Base-by-base conservation (phyloP, 176 grass and related monocot genomes). In the Areca catechu region DNA sequence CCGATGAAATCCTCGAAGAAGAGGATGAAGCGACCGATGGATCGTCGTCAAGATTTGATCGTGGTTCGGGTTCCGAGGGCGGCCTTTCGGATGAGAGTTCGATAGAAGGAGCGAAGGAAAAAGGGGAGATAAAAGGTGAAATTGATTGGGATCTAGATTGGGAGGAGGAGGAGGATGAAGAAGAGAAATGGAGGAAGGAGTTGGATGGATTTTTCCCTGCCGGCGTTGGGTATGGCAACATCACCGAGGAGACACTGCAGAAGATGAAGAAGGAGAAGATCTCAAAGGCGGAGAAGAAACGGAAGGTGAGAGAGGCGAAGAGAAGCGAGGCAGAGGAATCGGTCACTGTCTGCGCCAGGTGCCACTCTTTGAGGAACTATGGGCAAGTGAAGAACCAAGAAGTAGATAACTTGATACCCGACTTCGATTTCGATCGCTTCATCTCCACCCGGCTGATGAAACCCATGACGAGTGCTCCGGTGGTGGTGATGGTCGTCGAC, bases 371-470 rank as follows among this genome's bases (percentile, higher is more conserved):
- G 68, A 81, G 92, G 76, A 90, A 96, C 53, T 88, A 88, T 1
- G 92, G 92, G 27, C 76, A 84, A 66, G 87, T 96, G 27, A 96
- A 90, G 78, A 96, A 96, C n/a, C 62, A 89, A 49, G 84, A 77
- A 18, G 86, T 60, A 0, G 92, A 96, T 48, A 96, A 96, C 60
- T 70, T 96, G 56, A 96, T 96, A 51, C 92, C 92, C 0, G 92
- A 96, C 59, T 96, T 96, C 19, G 92, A 96, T 71, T 96, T 96
- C 1, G 86, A 90, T 48, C 68, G 83, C n/a, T 72, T 90, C 68
- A 90, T 96, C 49, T 83, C 86, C 0, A 84, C 80, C 48, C 80
- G 86, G 34, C 53, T 96, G 75, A 87, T 90, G 83, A 96, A 79
- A 60, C 69, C 74, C 7, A 63, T 80, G 0, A 67, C 83, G 12